Evolutionary conservation across 805 yeast species (phyloP).

Genomic region (Lipomyces yamanashiensis): DNA sequence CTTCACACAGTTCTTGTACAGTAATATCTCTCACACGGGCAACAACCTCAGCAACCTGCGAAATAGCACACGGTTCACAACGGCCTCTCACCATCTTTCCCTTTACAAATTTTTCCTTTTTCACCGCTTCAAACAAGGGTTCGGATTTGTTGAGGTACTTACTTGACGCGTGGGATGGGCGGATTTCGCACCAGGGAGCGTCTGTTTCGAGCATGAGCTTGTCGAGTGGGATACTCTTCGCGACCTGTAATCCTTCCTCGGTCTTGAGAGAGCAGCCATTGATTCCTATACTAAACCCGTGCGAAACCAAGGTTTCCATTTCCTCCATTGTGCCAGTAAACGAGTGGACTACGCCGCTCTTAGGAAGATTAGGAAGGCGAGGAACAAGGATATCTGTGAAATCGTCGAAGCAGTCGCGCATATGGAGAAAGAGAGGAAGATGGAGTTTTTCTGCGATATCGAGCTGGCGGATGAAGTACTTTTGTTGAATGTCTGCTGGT

Average conservation of each 20-base stretch:
- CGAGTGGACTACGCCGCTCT: conserved; percentile 89
- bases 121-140: conserved; percentile 48
- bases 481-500: conserved; percentile 64
- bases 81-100: conserved; percentile 71
- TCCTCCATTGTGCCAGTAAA: conserved; percentile 84
- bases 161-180: conserved; percentile 79
- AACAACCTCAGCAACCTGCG: conserved; percentile 74
- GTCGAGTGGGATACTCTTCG: conserved; percentile 67
- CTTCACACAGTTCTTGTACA: conserved; percentile 52
- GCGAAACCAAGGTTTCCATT: conserved; percentile 56
- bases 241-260: conserved; percentile 71
- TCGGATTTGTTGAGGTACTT: conserved; percentile 48
- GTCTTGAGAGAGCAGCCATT: conserved; percentile 93
- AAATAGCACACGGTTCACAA: conserved; percentile 90
- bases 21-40: conserved; percentile 55
- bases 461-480: conserved; percentile 74
- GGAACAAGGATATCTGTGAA: conserved; percentile 69
- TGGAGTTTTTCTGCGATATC: conserved; percentile 59
- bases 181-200: conserved; percentile 97
- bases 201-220: conserved; percentile 78
- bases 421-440: conserved; percentile 85
- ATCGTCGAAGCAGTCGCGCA: conserved; percentile 84
- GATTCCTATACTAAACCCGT: conserved; percentile 75
- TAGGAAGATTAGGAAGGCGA: conserved; percentile 53
- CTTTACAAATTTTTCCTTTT: conserved; percentile 61